Percentiles rank a stretch among this genome's conserved stretches.
These are phyloP conservation scores for Acaromyces ingoldii DNA, from an alignment of 1,284 basidiomycete species.

Conservation along the genomic window DNA sequence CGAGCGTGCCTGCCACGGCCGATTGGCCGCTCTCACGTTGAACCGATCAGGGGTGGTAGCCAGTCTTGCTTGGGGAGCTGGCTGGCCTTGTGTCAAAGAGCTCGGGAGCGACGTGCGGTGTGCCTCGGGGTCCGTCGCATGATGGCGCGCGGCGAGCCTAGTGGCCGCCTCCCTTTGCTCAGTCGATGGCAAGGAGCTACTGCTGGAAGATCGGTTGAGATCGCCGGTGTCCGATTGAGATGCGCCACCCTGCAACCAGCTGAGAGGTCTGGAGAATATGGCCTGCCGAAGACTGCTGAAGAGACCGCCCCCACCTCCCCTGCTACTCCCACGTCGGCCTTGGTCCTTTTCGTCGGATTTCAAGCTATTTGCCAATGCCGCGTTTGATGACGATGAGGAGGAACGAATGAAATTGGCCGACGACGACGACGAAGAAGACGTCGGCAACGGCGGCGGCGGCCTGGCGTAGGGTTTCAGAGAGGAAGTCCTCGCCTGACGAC, in stretches of 20 bases:
- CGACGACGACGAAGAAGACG: constrained; percentile 12
- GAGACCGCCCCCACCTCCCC: constrained; percentile 1
- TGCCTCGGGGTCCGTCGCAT: constrained; percentile 13
- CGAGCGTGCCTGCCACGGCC: too few species aligned
- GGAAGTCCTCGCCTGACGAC: constrained; percentile 21
- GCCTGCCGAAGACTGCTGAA: constrained; percentile 30
- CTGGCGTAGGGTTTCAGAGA: constrained; percentile 29
- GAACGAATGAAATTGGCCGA: constrained; percentile 4
- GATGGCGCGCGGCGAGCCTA: constrained; percentile 13
- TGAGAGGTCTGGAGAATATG: constrained; percentile 24
- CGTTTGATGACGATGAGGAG: not conserved
- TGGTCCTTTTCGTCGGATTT: not conserved
- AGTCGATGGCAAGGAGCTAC: too few species aligned
- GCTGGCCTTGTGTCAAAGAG: constrained; percentile 8
- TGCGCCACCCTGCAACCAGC: constrained; percentile 22
- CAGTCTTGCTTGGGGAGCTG: not conserved
- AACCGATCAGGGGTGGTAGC: too few species aligned
- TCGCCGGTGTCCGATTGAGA: constrained; percentile 14
- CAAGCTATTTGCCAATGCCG: too few species aligned
- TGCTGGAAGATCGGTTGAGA: constrained; percentile 18
- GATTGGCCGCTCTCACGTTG: too few species aligned
- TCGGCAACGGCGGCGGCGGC: constrained; percentile 12
- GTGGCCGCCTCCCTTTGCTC: too few species aligned
- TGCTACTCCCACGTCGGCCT: not conserved
- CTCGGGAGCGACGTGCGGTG: constrained; percentile 11